Base-by-base conservation (phyloP, 2,329 filamentous ascomycete species). In the Exserohilum turcica region DNA sequence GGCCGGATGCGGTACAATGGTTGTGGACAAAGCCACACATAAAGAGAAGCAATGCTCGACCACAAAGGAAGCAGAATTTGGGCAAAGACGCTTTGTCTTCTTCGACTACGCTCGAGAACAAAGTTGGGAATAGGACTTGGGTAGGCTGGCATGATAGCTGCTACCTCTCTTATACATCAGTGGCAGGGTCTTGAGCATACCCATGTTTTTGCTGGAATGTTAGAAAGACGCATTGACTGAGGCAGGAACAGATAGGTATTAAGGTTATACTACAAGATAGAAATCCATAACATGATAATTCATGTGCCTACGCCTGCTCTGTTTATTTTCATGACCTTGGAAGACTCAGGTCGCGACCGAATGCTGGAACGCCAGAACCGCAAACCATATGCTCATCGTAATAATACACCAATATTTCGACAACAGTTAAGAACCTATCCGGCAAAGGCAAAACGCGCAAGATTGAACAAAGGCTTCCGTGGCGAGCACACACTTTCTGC, bases 391-490 rank as follows among this genome's bases (percentile, higher is more conserved):
- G 24, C 36, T 48, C 39, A 36, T 39, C 28, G 28, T 54, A 61
- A 31, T 47, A 50, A 51, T 53, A 54, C 39, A 24, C 35, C 36
- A 43, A 44, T 39, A 45, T 19, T 24, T 16, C 50, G 43, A 27
- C 40, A 47, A 46, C 13, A 44, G 9, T 48, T 50, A 46, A 19
- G 24, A 42, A 21, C 31, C 37, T 64, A 72, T 16, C 66, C 67
- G 6, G 55, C 38, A 56, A 72, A 74, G 24, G 72, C 74, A 60
- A 78, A 80, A 35, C 71, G 65, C 43, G 69, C 67, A 24, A 79
- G 66, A 57, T 74, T 72, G 16, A 79, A 63, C 53, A 68, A 54
- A 2, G 69, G 68, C 46, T 71, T 73, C 35, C 65, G 64, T 15
- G 66, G 68, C 6, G 74, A 72, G 37, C 68, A 68, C 2, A 74